Evolutionary conservation across 2,329 filamentous ascomycete species (phyloP), one percentile per base, ranked within the genome.

Genomic region (Lasiodiplodia sp.): DNA sequence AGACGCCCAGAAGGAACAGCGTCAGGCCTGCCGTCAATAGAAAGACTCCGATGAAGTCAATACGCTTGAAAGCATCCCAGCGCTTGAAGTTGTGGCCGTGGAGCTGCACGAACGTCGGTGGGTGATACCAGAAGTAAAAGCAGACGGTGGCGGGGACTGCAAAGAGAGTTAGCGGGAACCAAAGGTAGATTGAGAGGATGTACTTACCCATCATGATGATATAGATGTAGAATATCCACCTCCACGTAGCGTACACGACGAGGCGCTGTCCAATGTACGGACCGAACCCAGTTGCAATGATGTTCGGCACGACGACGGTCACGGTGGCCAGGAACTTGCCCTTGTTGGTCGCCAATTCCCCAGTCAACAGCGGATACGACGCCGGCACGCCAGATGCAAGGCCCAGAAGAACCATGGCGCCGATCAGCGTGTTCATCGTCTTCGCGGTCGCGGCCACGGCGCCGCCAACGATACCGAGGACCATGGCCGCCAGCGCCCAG

Each of bases 171-270:
- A 56, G 52, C 16, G 3, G n/a, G 28, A 47, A 10, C 18, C 3
- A 8, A n/a, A 74, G 23, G 67, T 51, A 71, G 72, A 73, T n/a
- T 71, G 67, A 31, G 69, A 67, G 4, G 56, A 67, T 2, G 23
- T 66, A 64, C 77, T 77, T 74, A 68, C 69, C 70, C 69, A 71
- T 71, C 21, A 72, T 70, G 34, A 85, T 82, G 71, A 83, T 81
- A 68, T 80, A 81, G 4, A 86, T 72, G 70, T 83, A 85, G 73
- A 82, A 87, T 68, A 76, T 80, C 82, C 83, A 85, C 51, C 85
- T 67, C 71, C 71, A 72, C 8, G 66, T 70, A 4, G 70, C 68
- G 75, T 84, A 84, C 85, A 69, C 67, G 34, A 78, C 74, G 2
- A 78, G 71, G 4, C 70, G 72, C 1, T 83, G 84, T 1, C 82